These are phyloP conservation scores for Pichia californica DNA, from an alignment of 805 yeast genomes.

Conservation along the genomic window DNA sequence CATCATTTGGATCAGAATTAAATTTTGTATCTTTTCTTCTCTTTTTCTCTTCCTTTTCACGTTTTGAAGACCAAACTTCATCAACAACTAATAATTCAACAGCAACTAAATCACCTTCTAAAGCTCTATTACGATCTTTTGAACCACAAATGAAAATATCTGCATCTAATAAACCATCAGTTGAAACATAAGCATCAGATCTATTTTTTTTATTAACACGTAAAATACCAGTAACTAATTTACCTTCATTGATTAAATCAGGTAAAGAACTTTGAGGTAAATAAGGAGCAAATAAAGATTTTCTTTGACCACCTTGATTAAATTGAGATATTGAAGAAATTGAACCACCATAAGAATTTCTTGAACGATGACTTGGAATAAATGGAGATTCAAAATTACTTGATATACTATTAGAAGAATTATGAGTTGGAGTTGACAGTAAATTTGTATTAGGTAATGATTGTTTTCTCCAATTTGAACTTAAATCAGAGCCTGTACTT, in stretches of 20 bases:
- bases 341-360: slow-evolving; percentile 66
- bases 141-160: slow-evolving; percentile 98
- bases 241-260: slow-evolving; percentile 80
- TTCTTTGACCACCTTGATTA: slow-evolving; percentile 43
- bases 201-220: slow-evolving; percentile 95
- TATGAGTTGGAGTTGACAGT: slow-evolving; percentile 18
- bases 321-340: slow-evolving; percentile 43
- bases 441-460: slow-evolving; percentile 30
- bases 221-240: slow-evolving; percentile 84
- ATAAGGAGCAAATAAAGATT: slow-evolving; percentile 91
- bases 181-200: slow-evolving; percentile 97
- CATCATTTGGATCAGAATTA: slow-evolving; percentile 45
- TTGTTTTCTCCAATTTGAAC: slow-evolving; percentile 61
- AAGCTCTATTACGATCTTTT: slow-evolving; percentile 94
- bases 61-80: slow-evolving; percentile 95
- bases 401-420: slow-evolving; percentile 6
- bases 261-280: slow-evolving; percentile 91
- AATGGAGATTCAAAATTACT: slow-evolving; percentile 32
- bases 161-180: slow-evolving; percentile 92
- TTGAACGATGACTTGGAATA: slow-evolving; percentile 63
- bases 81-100: slow-evolving; percentile 91
- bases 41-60: slow-evolving; percentile 96
- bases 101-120: slow-evolving; percentile 95
- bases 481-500: slow-evolving; percentile 40
- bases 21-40: slow-evolving; percentile 46